A percentile compares a stretch with the other conserved stretches of the same genome.
Conservation (phyloP, 2,329 filamentous ascomycete genomes). For the Aureobasidium vineae region DNA sequence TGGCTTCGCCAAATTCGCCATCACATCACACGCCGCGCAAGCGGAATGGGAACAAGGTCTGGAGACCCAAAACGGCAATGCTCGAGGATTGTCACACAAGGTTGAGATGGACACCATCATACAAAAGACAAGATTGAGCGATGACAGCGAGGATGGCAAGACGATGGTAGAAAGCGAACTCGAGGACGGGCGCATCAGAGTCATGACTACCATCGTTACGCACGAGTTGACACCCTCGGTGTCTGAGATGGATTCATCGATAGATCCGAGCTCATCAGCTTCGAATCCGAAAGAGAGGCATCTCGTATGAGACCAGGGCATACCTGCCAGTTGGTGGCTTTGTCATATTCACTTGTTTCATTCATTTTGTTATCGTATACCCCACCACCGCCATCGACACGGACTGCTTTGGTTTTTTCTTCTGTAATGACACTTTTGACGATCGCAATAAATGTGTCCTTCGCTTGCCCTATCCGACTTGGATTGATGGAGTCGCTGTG, state of each 20-base stretch:
- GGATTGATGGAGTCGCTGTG: not conserved
- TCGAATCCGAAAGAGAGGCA: constrained; percentile 7
- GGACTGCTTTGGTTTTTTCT: not conserved
- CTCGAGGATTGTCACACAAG: not conserved
- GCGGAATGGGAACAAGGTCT: constrained; percentile 16
- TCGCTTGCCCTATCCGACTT: not conserved
- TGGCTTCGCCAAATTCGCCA: constrained; percentile 9
- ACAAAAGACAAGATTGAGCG: not conserved
- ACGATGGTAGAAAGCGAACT: not conserved
- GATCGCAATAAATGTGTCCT: not conserved
- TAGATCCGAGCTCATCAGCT: not conserved
- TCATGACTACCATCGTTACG: constrained; percentile 14
- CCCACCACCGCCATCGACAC: not conserved
- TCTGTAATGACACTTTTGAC: not conserved
- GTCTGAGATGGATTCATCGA: not conserved
- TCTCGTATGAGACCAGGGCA: not conserved
- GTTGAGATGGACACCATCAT: constrained; percentile 9
- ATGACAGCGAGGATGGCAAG: not conserved
- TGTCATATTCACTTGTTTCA: not conserved
- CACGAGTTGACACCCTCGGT: not conserved
- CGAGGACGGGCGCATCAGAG: constrained; percentile 8
- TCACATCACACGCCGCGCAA: constrained; percentile 1
- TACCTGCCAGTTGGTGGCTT: not conserved
- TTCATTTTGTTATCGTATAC: not conserved
- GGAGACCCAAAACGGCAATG: constrained; percentile 49